A percentile compares a stretch with the other conserved stretches of the same genome.
These are phyloP conservation scores for Boletellus deceptivus DNA, from an alignment of 1,284 basidiomycete species.

Conservation along the genomic window DNA sequence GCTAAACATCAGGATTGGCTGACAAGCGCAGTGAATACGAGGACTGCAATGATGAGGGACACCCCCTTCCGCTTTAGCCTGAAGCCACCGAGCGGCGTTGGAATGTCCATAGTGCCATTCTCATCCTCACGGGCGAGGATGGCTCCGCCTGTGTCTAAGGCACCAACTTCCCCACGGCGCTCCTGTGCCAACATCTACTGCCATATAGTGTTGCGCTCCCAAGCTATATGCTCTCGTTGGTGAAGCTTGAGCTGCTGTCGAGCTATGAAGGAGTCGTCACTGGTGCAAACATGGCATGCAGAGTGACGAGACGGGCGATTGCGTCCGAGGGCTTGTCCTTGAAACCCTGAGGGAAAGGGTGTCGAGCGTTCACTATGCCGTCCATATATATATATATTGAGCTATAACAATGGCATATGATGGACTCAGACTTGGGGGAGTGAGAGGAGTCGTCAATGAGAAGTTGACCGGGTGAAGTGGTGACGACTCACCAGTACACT, in stretches of 20 bases:
- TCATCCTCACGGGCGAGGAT: constrained; percentile 55
- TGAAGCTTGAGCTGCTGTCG: constrained; percentile 83
- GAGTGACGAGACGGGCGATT: constrained; percentile 61
- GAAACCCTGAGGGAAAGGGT: constrained; percentile 66
- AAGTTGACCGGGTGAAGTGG: too few species aligned
- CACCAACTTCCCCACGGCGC: constrained; percentile 59
- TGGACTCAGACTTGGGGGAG: too few species aligned
- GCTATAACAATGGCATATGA: too few species aligned
- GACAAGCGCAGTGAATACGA: constrained; percentile 60
- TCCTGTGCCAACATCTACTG: constrained; percentile 95
- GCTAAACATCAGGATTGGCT: constrained; percentile 84
- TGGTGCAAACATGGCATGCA: constrained; percentile 87
- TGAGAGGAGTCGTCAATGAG: too few species aligned
- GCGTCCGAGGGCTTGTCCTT: constrained; percentile 66
- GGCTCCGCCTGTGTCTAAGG: constrained; percentile 44
- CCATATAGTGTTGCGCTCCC: constrained; percentile 97
- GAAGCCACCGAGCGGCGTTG: constrained; percentile 62
- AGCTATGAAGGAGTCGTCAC: constrained; percentile 71
- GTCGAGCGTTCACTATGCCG: constrained; percentile 64
- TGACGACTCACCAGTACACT: too few species aligned
- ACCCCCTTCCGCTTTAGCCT: constrained; percentile 64
- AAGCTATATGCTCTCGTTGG: constrained; percentile 91
- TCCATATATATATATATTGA: too few species aligned
- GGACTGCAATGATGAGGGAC: constrained; percentile 56
- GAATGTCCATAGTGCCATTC: constrained; percentile 49